Evolutionary conservation across 441 rosid species (phyloP), one percentile per base, ranked within the genome.

Genomic region (Aquilaria agallochum): DNA sequence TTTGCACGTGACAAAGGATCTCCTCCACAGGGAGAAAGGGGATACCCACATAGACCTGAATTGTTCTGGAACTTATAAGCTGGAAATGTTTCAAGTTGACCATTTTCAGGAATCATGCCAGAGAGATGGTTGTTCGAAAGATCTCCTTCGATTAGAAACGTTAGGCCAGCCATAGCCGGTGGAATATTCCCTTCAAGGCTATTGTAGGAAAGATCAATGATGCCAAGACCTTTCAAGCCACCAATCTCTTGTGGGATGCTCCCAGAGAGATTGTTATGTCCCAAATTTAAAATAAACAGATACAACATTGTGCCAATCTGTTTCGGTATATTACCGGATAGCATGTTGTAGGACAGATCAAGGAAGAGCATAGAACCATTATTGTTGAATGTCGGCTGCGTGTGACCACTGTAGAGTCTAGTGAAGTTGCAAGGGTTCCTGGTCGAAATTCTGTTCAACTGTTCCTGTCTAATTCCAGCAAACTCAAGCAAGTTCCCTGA

Each of bases 351-450:
- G 0, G 97, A 94, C 67, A 94, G 78, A 73, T 94, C 98, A 4
- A 94, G 84, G 68, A 94, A 90, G 62, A 94, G 84, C 92, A 94
- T 87, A 2, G 98, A 88, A 13, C 98, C 98, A 8, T 94, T 94
- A 58, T 90, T 70, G 49, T 94, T 74, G 76, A 94, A 94, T 1
- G 87, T 90, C 1, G 93, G 95, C 65, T 85, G 80, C 0, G 88
- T 90, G 34, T 63, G 83, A 12, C 97, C 90, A 10, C 80, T 75
- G 40, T 95, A 95, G 56, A 81, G 76, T 72, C 93, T 81, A 0
- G 95, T 88, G 78, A 90, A 89, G 69, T 85, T 84, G 75, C 97
- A 85, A 27, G 87, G 96, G 64, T 78, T 86, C 76, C 90, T 66
- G 14, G 80, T 63, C 10, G 97, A 81, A 71, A 94, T 72, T 56